Percentiles rank a stretch among this genome's conserved stretches.
Evolutionary conservation across 1,284 basidiomycete genomes (phyloP).

Genomic region (Pseudozyma sp.): DNA sequence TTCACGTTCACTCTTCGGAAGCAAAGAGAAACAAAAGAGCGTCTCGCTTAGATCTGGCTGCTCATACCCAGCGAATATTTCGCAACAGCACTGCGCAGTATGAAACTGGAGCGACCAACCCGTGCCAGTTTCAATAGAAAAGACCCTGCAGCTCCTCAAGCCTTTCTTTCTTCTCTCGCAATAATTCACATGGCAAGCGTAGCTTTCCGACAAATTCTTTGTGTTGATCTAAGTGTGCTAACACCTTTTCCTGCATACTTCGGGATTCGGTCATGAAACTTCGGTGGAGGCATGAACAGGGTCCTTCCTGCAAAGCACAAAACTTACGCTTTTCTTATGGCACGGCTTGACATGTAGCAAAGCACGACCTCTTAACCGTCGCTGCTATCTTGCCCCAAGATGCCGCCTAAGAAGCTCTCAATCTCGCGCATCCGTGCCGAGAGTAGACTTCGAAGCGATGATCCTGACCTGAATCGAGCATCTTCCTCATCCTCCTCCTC

Average conservation of each 20-base stretch:
- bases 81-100: constrained; percentile 18
- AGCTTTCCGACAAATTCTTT: neutral
- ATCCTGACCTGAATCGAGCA: constrained; percentile 37
- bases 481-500: constrained; percentile 10
- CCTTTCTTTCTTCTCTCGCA: neutral
- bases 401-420: constrained; percentile 38
- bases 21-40: neutral
- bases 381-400: neutral
- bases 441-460: constrained; percentile 30
- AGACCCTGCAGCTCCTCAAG: neutral
- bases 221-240: neutral
- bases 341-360: neutral
- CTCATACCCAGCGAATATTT: neutral
- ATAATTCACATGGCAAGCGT: neutral
- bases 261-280: constrained; percentile 3
- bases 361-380: neutral
- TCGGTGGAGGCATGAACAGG: constrained; percentile 3
- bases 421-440: constrained; percentile 36
- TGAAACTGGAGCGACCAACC: constrained; percentile 31
- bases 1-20: neutral
- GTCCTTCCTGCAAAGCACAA: too few relatives aligned
- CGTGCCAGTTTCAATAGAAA: constrained; percentile 37
- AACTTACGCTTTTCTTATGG: too few relatives aligned
- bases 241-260: neutral
- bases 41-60: neutral